Percentiles rank a stretch among this genome's conserved stretches.
These are phyloP conservation scores for Umbilicus rupestris DNA, from an alignment of 164 flowering plant species.

Conservation along the genomic window DNA sequence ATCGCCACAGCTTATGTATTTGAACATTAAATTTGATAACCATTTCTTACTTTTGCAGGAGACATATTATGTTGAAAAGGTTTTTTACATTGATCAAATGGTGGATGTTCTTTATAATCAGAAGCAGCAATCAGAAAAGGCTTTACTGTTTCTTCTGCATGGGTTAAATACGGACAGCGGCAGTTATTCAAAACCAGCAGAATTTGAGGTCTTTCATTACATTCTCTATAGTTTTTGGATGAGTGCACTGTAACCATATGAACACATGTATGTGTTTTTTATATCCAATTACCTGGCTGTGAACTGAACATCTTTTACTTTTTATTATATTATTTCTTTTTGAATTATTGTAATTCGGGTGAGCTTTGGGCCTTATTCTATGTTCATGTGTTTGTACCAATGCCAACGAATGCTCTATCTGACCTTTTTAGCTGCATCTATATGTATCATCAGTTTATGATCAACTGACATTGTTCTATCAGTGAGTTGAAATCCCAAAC, in stretches of 20 bases:
- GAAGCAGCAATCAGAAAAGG: slow-evolving; percentile 40
- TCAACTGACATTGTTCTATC: background rate
- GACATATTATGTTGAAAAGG: slow-evolving; percentile 53
- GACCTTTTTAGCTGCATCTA: background rate
- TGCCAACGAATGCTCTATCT: background rate
- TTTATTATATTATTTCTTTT: background rate
- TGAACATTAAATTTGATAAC: slow-evolving; percentile 6
- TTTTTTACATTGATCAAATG: slow-evolving; percentile 62
- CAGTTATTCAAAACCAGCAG: slow-evolving; percentile 73
- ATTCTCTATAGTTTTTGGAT: background rate
- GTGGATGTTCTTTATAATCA: slow-evolving; percentile 34
- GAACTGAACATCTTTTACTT: no score
- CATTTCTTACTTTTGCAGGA: slow-evolving; percentile 38
- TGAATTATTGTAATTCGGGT: background rate
- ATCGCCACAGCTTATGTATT: background rate
- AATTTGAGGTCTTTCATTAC: slow-evolving; percentile 48
- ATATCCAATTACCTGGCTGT: no score
- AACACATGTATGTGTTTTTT: no score
- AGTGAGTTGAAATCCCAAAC: background rate
- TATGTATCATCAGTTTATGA: background rate
- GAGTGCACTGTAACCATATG: background rate
- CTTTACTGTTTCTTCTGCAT: slow-evolving; percentile 65
- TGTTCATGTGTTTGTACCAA: no score
- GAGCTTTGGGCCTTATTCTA: no score
- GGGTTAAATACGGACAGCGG: slow-evolving; percentile 88